Conservation (phyloP, 2,329 filamentous ascomycete genomes). For the Thielaviopsis punctulata region DNA sequence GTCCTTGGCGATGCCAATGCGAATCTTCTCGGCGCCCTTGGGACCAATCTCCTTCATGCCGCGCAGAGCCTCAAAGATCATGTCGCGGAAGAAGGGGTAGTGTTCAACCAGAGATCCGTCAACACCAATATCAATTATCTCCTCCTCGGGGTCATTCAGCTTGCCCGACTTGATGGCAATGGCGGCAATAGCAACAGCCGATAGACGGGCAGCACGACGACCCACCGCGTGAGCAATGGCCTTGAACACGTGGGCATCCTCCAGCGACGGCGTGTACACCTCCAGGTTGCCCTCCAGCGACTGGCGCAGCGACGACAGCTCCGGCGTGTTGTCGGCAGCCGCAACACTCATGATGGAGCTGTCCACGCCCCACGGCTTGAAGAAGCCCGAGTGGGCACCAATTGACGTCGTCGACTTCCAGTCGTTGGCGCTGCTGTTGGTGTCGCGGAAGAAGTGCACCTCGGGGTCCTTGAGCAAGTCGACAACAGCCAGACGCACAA, state of each 20-base stretch:
- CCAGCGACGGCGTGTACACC: slow-evolving; percentile 69
- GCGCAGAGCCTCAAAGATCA: slow-evolving; percentile 72
- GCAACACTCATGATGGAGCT: slow-evolving; percentile 79
- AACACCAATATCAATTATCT: slow-evolving; percentile 81
- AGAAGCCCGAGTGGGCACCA: slow-evolving; percentile 46
- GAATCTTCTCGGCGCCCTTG: slow-evolving; percentile 70
- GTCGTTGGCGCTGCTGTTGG: slow-evolving; percentile 52
- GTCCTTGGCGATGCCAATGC: slow-evolving; percentile 81
- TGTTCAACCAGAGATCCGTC: slow-evolving; percentile 98
- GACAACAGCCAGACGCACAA: slow-evolving; percentile 75
- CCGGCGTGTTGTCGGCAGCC: slow-evolving; percentile 58
- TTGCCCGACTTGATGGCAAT: slow-evolving; percentile 95
- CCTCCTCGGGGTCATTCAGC: slow-evolving; percentile 43
- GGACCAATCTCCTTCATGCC: slow-evolving; percentile 64
- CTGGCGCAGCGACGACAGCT: slow-evolving; percentile 56
- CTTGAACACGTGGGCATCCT: slow-evolving; percentile 80
- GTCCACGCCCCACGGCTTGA: slow-evolving; percentile 75
- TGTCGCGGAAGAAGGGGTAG: slow-evolving; percentile 93
- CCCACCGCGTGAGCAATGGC: slow-evolving; percentile 73
- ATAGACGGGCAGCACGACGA: slow-evolving; percentile 81
- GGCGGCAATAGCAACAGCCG: slow-evolving; percentile 84
- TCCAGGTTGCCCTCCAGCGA: slow-evolving; percentile 76
- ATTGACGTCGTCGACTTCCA: slow-evolving; percentile 53
- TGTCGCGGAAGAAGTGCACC: slow-evolving; percentile 64
- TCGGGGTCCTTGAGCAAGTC: slow-evolving; percentile 69